A percentile compares a stretch with the other conserved stretches of the same genome.
Conservation (phyloP, 768 basidiomycete genomes). For the Xerocomus potaroensis region DNA sequence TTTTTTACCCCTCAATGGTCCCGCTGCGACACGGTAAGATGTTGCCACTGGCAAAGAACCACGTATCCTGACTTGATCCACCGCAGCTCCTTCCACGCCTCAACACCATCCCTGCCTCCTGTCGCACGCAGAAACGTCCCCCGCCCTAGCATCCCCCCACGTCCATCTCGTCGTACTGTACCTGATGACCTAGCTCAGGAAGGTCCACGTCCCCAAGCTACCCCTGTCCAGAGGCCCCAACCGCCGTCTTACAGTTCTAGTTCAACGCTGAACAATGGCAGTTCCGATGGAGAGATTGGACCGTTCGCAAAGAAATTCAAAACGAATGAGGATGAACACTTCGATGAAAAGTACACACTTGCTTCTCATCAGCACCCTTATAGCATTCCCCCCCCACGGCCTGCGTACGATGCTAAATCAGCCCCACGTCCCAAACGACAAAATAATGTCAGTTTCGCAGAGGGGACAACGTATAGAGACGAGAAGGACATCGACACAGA, state of each 20-base stretch:
- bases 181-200: constrained; percentile 3
- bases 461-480: constrained; percentile 16
- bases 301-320: constrained; percentile 13
- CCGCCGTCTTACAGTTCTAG: constrained; percentile 37
- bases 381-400: constrained; percentile 52
- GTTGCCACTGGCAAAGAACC: not conserved
- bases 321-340: constrained; percentile 17
- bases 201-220: constrained; percentile 10
- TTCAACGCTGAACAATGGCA: constrained; percentile 32
- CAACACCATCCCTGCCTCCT: constrained; percentile 6
- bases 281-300: constrained; percentile 18
- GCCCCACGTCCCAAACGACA: constrained; percentile 9
- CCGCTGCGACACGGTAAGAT: not conserved
- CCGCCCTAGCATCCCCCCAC: not conserved
- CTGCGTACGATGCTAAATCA: constrained; percentile 33
- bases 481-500: constrained; percentile 20
- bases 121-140: not conserved
- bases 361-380: constrained; percentile 60
- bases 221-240: constrained; percentile 16
- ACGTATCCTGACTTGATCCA: constrained; percentile 6
- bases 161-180: not conserved
- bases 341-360: constrained; percentile 42
- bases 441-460: constrained; percentile 40
- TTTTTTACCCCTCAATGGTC: not conserved
- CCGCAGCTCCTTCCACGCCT: constrained; percentile 8